phyloP scores from a whole-genome alignment of 331 rosid species.

The Telfairia occidentalis region DNA sequence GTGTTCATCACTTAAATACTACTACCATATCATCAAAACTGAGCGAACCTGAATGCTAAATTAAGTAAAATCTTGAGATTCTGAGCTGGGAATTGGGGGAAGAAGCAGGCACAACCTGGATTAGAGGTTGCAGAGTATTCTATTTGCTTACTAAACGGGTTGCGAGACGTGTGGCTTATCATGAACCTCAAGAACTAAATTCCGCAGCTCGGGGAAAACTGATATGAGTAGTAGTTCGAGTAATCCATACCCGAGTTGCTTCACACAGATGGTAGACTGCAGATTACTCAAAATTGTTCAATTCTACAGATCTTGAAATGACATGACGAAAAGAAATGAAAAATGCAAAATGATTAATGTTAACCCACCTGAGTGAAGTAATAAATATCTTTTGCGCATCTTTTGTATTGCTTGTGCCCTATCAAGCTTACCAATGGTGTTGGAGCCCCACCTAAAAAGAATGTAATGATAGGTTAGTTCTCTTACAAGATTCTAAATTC shows the following conservation, averaged over 20 bases:
- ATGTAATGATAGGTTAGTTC: constrained; percentile 4
- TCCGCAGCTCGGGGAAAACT: constrained; percentile 74
- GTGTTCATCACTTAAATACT: neutral
- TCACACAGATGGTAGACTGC: constrained; percentile 77
- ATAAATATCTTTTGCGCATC: constrained; percentile 82
- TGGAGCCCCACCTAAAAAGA: constrained; percentile 79
- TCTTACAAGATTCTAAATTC: constrained; percentile 9
- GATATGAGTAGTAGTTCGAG: constrained; percentile 65
- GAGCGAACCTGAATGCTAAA: constrained; percentile 1
- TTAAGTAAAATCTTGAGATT: neutral
- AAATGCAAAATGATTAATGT: constrained; percentile 6
- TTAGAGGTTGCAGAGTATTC: neutral
- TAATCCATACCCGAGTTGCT: constrained; percentile 70
- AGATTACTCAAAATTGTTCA: neutral
- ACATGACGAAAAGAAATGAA: neutral
- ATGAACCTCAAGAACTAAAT: constrained; percentile 49
- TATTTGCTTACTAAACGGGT: constrained; percentile 24
- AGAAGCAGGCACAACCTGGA: constrained; percentile 5
- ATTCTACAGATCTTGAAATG: neutral
- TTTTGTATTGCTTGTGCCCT: constrained; percentile 76
- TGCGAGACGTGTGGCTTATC: constrained; percentile 30
- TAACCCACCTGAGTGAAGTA: constrained; percentile 74
- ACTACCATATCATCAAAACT: constrained; percentile 6
- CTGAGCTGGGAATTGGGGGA: neutral
- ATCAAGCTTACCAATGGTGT: constrained; percentile 81